Evolutionary conservation across 129 eudicot species (phyloP), one percentile per base, ranked within the genome.

Genomic region (Silybum marianum): DNA sequence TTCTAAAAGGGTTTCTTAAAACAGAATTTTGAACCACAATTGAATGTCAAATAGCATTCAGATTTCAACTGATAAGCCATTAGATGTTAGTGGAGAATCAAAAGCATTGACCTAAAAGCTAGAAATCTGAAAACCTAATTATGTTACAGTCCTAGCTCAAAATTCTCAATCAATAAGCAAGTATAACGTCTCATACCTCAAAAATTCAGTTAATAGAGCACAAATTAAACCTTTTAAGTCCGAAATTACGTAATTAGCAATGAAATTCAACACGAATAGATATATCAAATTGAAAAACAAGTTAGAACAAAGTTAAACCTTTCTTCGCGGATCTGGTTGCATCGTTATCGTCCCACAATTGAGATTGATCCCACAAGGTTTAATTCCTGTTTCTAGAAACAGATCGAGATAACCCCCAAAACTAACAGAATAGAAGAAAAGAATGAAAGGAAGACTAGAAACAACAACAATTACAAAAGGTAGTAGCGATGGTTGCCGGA

Each of bases 251-350:
- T 5, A 83, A 38, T 22, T 79, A 58, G n/a, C 3, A 66, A 12
- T 14, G 38, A 25, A 71, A 62, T 54, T 62, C 67, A 73, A 63
- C 39, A 78, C 9, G 24, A 28, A 39, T 22, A 23, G 38, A 34
- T 63, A 51, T 38, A 58, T 34, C 13, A 51, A 69, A 40, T 24
- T 4, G 0, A 71, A 86, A 62, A 6, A 22, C 1, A 65, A 63
- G 19, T 28, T 30, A 9, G 1, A 2, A 36, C 1, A 75, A 39
- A 87, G 79, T 32, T 30, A 7, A 63, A 91, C 97, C 98, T 93
- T 93, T 85, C 84, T 93, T 9, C 91, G 83, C 77, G 85, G 92
- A 93, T 93, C 90, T 80, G 74, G 94, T 87, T 85, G 94, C 95
- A 91, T 89, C 82, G 44, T 87, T 72, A 62, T 22, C 68, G 26